Conservation (phyloP, 352 stramenopile genomes). For the Pythium coloratum region DNA sequence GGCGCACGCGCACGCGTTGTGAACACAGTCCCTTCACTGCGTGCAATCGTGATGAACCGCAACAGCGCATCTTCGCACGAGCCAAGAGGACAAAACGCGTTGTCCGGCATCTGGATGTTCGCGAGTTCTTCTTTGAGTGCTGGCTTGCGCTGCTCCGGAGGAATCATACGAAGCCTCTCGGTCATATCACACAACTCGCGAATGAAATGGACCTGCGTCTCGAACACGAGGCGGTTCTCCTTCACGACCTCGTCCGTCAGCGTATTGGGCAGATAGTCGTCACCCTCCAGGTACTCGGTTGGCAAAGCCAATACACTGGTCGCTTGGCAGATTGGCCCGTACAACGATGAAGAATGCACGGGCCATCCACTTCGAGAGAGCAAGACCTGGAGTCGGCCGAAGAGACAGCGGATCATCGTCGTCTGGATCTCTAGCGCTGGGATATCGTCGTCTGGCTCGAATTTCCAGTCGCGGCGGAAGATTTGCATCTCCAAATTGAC, state of each 20-base stretch:
- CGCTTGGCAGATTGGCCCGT: conserved; percentile 63
- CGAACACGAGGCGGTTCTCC: conserved; percentile 52
- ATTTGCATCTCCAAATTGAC: conserved; percentile 86
- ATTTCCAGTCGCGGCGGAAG: conserved; percentile 54
- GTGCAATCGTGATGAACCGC: conserved; percentile 60
- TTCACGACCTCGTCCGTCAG: conserved; percentile 20
- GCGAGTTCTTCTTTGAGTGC: conserved; percentile 58
- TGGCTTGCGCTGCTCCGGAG: conserved; percentile 61
- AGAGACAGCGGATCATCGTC: conserved; percentile 63
- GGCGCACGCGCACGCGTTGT: conserved; percentile 84
- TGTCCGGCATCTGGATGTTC: conserved; percentile 50
- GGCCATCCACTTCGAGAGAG: conserved; percentile 21
- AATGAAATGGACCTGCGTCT: conserved; percentile 71
- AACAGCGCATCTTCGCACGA: conserved; percentile 66
- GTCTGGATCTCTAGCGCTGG: conserved; percentile 58
- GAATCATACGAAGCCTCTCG: conserved; percentile 60
- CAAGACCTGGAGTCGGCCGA: conserved; percentile 58
- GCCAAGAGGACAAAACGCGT: conserved; percentile 69
- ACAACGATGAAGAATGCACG: conserved; percentile 8
- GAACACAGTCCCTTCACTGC: conserved; percentile 80
- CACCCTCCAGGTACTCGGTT: conserved; percentile 41
- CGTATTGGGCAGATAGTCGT: conserved; percentile 22
- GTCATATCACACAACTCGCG: conserved; percentile 75
- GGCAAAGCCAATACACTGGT: conserved; percentile 48
- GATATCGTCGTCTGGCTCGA: conserved; percentile 62